These are phyloP conservation scores for Albugo laibachii DNA, from an alignment of 352 stramenopile genomes.

Conservation along the genomic window DNA sequence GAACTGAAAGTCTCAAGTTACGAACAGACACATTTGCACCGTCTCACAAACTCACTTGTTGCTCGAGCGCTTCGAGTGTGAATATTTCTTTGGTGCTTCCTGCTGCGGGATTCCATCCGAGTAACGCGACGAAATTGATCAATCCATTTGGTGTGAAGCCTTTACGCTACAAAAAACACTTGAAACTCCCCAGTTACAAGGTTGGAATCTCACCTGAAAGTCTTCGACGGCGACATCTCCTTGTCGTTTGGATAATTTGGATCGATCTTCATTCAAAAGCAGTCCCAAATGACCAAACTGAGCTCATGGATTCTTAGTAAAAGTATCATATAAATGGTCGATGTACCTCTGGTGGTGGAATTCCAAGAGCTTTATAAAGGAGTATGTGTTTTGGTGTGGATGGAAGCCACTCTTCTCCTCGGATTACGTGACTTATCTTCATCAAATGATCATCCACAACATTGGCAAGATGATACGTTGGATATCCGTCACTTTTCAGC, in stretches of 20 bases:
- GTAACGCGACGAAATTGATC: slow-evolving; percentile 95
- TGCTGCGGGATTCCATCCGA: slow-evolving; percentile 90
- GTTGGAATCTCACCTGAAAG: slow-evolving; percentile 84
- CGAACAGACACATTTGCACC: background rate
- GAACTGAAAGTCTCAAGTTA: slow-evolving; percentile 45
- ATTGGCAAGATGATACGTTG: slow-evolving; percentile 85
- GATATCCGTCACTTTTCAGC: slow-evolving; percentile 87
- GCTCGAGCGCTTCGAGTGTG: slow-evolving; percentile 77
- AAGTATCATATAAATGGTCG: background rate
- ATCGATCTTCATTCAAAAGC: slow-evolving; percentile 93
- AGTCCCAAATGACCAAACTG: slow-evolving; percentile 82
- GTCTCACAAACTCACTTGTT: slow-evolving; percentile 15
- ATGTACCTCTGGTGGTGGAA: slow-evolving; percentile 30
- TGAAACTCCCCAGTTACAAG: background rate
- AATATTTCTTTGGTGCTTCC: slow-evolving; percentile 97
- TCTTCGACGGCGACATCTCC: slow-evolving; percentile 94
- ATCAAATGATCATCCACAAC: slow-evolving; percentile 95
- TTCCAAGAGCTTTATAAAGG: slow-evolving; percentile 79
- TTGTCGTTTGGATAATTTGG: slow-evolving; percentile 97
- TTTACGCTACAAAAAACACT: too few relatives aligned
- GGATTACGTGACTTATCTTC: slow-evolving; percentile 95
- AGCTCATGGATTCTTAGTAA: slow-evolving; percentile 1
- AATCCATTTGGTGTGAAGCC: slow-evolving; percentile 91
- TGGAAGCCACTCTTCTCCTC: slow-evolving; percentile 88
- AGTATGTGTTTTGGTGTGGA: slow-evolving; percentile 83